These are phyloP conservation scores for Pseudotsuga menziesii DNA, from an alignment of 75 land plant species.

Conservation along the genomic window DNA sequence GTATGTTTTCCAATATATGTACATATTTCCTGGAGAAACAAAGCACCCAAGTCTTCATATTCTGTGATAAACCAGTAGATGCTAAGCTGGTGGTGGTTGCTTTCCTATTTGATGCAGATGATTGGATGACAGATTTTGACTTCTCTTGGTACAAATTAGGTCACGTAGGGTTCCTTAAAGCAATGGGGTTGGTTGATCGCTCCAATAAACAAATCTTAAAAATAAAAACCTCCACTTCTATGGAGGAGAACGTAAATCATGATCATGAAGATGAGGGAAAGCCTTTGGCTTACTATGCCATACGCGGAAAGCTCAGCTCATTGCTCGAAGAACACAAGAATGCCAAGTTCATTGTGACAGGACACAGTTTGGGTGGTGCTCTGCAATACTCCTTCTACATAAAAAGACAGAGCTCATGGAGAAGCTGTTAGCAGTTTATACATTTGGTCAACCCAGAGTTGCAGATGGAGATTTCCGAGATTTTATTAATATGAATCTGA, in stretches of 20 bases:
- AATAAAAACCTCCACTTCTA: too few species aligned
- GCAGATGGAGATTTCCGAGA: slow-evolving; percentile 46
- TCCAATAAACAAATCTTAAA: too few species aligned
- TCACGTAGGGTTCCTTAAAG: slow-evolving; percentile 58
- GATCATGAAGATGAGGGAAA: not conserved
- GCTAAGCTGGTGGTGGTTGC: slow-evolving; percentile 50
- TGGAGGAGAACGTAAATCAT: too few species aligned
- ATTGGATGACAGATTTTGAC: slow-evolving; percentile 76
- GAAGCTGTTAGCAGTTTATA: slow-evolving; percentile 45
- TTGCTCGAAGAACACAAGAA: slow-evolving; percentile 24
- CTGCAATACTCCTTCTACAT: too few species aligned
- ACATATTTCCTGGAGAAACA: slow-evolving; percentile 33
- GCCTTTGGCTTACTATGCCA: slow-evolving; percentile 36
- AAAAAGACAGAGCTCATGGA: slow-evolving; percentile 30
- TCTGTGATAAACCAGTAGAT: slow-evolving; percentile 41
- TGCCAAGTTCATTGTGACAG: slow-evolving; percentile 50
- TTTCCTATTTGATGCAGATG: slow-evolving; percentile 72
- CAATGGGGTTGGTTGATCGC: slow-evolving; percentile 36
- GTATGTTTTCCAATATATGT: not conserved
- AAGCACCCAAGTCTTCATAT: slow-evolving; percentile 67
- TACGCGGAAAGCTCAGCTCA: slow-evolving; percentile 20
- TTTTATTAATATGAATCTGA: slow-evolving; percentile 12
- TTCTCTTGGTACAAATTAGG: slow-evolving; percentile 52
- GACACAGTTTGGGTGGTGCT: slow-evolving; percentile 79
- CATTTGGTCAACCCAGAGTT: slow-evolving; percentile 71